These are phyloP conservation scores for Epichloe sp. DNA, from an alignment of 2,329 filamentous ascomycete species.

Conservation along the genomic window DNA sequence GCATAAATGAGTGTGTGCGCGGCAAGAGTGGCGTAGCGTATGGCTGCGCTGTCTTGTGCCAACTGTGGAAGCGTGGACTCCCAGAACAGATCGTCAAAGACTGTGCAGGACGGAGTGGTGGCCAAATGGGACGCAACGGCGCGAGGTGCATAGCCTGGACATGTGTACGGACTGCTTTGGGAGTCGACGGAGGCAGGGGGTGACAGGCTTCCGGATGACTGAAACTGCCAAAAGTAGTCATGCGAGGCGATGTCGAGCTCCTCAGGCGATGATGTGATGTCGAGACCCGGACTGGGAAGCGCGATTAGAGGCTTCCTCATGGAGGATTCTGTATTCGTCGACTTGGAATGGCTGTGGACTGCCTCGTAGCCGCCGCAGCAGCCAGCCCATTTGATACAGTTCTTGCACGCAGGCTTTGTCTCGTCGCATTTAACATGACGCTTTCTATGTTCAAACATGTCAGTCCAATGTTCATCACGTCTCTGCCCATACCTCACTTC, in stretches of 20 bases:
- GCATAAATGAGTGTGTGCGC: constrained; percentile 21
- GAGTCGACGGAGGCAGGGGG: constrained; percentile 3
- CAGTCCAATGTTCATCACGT: background rate
- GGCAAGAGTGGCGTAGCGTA: constrained; percentile 24
- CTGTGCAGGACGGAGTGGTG: constrained; percentile 3
- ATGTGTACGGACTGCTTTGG: background rate
- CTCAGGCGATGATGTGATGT: constrained; percentile 4
- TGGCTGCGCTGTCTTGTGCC: constrained; percentile 18
- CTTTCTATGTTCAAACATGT: constrained; percentile 11
- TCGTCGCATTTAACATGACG: constrained; percentile 25
- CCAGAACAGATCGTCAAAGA: constrained; percentile 24
- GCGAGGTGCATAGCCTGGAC: background rate
- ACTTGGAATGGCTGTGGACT: background rate
- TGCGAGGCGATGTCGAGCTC: background rate
- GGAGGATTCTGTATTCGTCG: background rate
- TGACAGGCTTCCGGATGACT: background rate
- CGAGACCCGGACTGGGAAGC: constrained; percentile 2
- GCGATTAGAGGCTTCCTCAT: background rate
- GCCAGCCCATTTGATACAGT: constrained; percentile 23
- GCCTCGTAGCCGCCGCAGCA: constrained; percentile 19
- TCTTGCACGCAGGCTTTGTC: constrained; percentile 20
- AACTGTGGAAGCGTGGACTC: constrained; percentile 21
- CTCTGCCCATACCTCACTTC: background rate
- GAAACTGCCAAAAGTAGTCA: constrained; percentile 3
- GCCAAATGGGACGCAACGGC: background rate